Evolutionary conservation across 768 basidiomycete species (phyloP).

Genomic region (Serendipita sp.): DNA sequence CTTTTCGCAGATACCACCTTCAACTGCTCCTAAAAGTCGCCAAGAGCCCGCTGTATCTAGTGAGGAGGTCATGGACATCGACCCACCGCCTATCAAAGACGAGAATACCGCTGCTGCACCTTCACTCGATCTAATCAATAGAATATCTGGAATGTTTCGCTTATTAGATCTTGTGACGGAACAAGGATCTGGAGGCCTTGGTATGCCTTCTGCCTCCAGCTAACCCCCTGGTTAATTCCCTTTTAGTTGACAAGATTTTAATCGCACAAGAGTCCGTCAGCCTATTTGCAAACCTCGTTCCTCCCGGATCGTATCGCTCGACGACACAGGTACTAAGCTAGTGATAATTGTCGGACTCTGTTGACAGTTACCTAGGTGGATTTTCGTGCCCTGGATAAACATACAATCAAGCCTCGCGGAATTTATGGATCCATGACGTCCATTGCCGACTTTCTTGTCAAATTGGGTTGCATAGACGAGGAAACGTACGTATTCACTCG

Average conservation of each 20-base stretch:
- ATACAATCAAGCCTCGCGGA: conserved; percentile 33
- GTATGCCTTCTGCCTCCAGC: conserved; percentile 17
- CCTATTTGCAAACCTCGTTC: conserved; percentile 30
- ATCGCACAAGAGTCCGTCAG: conserved; percentile 36
- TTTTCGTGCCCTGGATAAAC: conserved; percentile 33
- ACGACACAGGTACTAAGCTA: conserved; percentile 26
- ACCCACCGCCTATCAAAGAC: not conserved
- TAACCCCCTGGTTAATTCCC: not conserved
- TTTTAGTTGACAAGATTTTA: conserved; percentile 43
- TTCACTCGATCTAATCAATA: not conserved
- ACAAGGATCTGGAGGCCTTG: conserved; percentile 33
- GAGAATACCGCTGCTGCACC: not conserved
- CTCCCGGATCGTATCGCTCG: conserved; percentile 34
- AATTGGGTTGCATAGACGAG: conserved; percentile 23
- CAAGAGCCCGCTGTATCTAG: not conserved
- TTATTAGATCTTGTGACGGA: conserved; percentile 39
- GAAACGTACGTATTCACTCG: conserved; percentile 21
- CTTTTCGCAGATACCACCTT: not conserved
- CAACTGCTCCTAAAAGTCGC: not conserved
- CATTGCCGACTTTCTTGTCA: conserved; percentile 29
- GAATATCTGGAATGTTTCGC: conserved; percentile 31
- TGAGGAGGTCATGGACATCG: not conserved
- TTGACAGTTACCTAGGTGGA: conserved; percentile 35
- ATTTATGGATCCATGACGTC: conserved; percentile 39
- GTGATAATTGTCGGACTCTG: not conserved